Conservation (phyloP, 2,329 filamentous ascomycete genomes). For the Periglandula ipomoeae region DNA sequence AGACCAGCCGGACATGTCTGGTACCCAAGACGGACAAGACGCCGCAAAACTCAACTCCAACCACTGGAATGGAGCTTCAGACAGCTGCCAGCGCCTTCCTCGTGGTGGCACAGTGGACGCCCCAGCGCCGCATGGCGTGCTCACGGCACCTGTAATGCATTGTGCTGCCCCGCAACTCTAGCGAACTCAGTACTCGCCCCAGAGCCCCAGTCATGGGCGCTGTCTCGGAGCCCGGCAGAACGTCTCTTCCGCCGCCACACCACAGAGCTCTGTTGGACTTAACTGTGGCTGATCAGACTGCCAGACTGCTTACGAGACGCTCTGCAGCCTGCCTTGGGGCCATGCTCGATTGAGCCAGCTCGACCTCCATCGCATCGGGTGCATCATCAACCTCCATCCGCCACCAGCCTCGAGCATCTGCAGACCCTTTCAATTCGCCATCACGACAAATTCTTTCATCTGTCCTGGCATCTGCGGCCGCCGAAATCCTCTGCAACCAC, state of each 20-base stretch:
- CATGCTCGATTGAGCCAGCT: constrained; percentile 7
- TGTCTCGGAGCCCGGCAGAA: constrained; percentile 12
- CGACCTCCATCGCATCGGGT: constrained; percentile 7
- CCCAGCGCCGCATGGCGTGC: too few species aligned
- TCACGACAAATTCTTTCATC: neutral
- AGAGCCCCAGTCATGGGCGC: too few species aligned
- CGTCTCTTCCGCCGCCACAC: constrained; percentile 6
- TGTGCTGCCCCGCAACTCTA: too few species aligned
- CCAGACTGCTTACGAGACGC: constrained; percentile 15
- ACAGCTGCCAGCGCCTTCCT: too few species aligned
- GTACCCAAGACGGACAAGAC: too few species aligned
- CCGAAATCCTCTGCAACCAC: neutral
- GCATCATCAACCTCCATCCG: constrained; percentile 3
- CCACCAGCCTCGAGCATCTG: neutral
- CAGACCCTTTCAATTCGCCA: neutral
- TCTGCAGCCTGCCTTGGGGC: constrained; percentile 12
- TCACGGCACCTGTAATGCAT: too few species aligned
- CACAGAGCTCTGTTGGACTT: neutral
- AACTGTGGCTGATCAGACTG: neutral
- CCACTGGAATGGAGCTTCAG: too few species aligned
- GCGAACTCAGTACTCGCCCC: neutral
- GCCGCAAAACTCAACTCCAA: too few species aligned
- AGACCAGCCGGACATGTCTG: too few species aligned
- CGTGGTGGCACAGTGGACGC: too few species aligned
- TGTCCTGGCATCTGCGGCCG: neutral